Evolutionary conservation across 331 rosid genomes (phyloP).

Genomic region (Acacia concinna): DNA sequence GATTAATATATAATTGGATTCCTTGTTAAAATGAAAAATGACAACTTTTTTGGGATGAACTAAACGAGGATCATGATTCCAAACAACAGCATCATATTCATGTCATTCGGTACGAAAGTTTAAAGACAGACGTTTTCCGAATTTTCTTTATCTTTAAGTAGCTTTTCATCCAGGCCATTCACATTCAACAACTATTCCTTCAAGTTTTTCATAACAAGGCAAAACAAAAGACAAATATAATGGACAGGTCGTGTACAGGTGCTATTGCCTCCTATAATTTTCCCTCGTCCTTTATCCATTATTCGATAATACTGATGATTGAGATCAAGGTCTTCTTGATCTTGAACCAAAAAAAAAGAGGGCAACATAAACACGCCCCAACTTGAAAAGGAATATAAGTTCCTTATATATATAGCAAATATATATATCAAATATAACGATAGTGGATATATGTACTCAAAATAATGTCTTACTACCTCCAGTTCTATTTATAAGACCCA

Average conservation of each 20-base stretch:
- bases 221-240: not conserved
- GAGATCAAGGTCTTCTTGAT: not conserved
- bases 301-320: not conserved
- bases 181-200: not conserved
- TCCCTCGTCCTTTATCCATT: no score
- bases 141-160: not conserved
- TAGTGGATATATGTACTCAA: no score
- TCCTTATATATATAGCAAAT: not conserved
- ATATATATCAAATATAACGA: no score
- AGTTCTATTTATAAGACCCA: no score
- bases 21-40: not conserved
- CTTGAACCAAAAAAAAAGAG: not conserved
- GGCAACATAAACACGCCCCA: not conserved
- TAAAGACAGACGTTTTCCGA: not conserved
- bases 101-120: conserved; percentile 25
- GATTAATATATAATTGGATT: not conserved
- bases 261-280: no score
- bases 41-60: not conserved
- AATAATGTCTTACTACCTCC: no score
- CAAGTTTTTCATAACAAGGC: not conserved
- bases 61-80: conserved; percentile 23
- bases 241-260: not conserved
- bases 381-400: not conserved
- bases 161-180: not conserved
- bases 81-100: conserved; percentile 32